These are phyloP conservation scores for Podaxis sp. DNA, from an alignment of 768 basidiomycete genomes.

Conservation along the genomic window DNA sequence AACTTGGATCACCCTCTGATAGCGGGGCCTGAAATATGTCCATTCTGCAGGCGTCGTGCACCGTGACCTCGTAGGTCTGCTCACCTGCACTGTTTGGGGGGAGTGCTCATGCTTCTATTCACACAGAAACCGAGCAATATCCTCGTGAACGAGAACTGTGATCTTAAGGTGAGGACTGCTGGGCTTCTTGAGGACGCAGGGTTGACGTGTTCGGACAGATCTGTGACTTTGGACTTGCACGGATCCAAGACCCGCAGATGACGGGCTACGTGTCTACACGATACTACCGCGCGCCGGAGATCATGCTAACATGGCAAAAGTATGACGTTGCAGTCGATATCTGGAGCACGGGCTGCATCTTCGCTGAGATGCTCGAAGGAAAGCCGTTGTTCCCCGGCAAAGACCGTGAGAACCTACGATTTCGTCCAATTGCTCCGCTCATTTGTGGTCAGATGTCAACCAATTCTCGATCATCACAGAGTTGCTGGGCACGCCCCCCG, in stretches of 20 bases:
- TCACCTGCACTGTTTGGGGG: slow-evolving; percentile 8
- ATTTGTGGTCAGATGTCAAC: slow-evolving; percentile 79
- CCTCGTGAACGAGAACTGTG: slow-evolving; percentile 99
- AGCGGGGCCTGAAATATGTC: slow-evolving; percentile 99
- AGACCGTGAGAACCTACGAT: slow-evolving; percentile 75
- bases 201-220: slow-evolving; percentile 53
- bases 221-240: slow-evolving; percentile 97
- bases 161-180: slow-evolving; percentile 75
- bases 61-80: slow-evolving; percentile 76
- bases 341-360: slow-evolving; percentile 99
- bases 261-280: slow-evolving; percentile 99
- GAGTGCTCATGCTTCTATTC: slow-evolving; percentile 10
- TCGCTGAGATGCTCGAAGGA: slow-evolving; percentile 99
- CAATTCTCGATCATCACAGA: slow-evolving; percentile 99
- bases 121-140: slow-evolving; percentile 97
- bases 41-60: slow-evolving; percentile 99
- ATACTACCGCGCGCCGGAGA: slow-evolving; percentile 98
- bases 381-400: slow-evolving; percentile 99
- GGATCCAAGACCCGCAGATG: slow-evolving; percentile 99
- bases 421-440: slow-evolving; percentile 7
- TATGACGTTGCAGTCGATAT: slow-evolving; percentile 99
- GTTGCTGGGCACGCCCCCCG: slow-evolving; percentile 95
- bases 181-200: background rate
- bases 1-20: slow-evolving; percentile 6
- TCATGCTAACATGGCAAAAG: slow-evolving; percentile 99